phyloP scores from a whole-genome alignment of 352 stramenopile genomes.

The Phytophthora pisi region DNA sequence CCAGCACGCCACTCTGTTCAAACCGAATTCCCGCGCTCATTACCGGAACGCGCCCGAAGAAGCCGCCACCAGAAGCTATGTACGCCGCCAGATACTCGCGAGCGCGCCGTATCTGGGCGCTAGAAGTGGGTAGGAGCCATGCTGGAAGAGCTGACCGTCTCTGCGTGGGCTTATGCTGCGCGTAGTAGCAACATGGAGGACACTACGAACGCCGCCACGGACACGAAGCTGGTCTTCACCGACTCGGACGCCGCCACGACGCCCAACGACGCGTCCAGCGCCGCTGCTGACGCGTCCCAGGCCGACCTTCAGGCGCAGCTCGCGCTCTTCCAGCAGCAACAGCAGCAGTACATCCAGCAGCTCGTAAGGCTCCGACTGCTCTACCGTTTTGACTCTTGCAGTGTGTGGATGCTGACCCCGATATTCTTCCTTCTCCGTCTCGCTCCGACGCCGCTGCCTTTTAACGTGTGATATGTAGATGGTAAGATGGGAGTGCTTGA shows the following conservation, averaged over 20 bases:
- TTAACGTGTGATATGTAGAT: conserved; percentile 31
- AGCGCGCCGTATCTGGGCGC: background rate
- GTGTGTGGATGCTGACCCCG: conserved; percentile 9
- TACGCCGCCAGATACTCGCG: background rate
- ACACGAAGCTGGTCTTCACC: conserved; percentile 39
- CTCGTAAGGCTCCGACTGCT: conserved; percentile 31
- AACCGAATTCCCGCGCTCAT: conserved; percentile 33
- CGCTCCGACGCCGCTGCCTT: background rate
- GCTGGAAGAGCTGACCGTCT: background rate
- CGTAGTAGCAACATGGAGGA: conserved; percentile 34
- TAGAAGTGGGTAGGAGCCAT: background rate
- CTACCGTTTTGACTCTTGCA: background rate
- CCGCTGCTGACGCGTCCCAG: conserved; percentile 25
- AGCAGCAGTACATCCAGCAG: conserved; percentile 65
- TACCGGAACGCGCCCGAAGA: conserved; percentile 16
- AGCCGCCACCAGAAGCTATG: conserved; percentile 9
- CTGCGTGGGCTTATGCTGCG: background rate
- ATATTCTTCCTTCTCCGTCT: conserved; percentile 5
- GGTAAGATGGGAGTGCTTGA: conserved; percentile 21
- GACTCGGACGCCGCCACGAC: conserved; percentile 32
- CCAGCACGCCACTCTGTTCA: conserved; percentile 5
- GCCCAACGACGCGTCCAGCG: conserved; percentile 20
- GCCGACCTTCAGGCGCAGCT: conserved; percentile 57
- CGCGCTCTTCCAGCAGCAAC: conserved; percentile 64
- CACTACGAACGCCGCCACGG: conserved; percentile 28